Evolutionary conservation across 306 rosid genomes (phyloP).

Genomic region (Malus sieversii): DNA sequence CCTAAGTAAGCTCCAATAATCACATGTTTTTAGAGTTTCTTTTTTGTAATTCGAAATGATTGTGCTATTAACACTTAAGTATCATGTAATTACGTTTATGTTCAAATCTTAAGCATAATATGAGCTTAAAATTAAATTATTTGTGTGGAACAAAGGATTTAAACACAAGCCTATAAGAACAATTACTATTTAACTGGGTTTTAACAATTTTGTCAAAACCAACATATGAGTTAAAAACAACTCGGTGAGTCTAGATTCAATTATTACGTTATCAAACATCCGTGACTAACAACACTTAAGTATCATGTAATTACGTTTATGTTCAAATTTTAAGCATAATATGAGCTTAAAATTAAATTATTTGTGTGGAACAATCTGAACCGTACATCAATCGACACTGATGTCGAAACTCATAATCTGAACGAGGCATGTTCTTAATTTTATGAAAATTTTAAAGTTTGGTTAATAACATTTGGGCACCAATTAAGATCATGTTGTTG

Average conservation of each 20-base stretch:
- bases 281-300: constrained; percentile 8
- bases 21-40: not conserved
- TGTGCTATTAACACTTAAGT: not conserved
- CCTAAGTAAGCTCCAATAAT: not conserved
- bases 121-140: not conserved
- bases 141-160: not conserved
- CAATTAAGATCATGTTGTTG: not conserved
- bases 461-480: not conserved
- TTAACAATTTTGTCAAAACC: not conserved
- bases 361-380: too few species aligned
- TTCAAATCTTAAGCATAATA: not conserved
- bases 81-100: not conserved
- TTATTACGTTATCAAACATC: not conserved
- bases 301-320: too few species aligned
- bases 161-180: not conserved
- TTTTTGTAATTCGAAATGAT: too few species aligned
- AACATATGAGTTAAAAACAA: not conserved
- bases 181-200: too few species aligned
- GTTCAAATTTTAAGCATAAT: too few species aligned
- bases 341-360: too few species aligned
- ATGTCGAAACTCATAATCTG: constrained; percentile 35
- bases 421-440: constrained; percentile 36
- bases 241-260: not conserved
- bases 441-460: not conserved
- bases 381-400: constrained; percentile 25